Base-by-base conservation (phyloP, 768 basidiomycete genomes). In the Tulasnella sp. region DNA sequence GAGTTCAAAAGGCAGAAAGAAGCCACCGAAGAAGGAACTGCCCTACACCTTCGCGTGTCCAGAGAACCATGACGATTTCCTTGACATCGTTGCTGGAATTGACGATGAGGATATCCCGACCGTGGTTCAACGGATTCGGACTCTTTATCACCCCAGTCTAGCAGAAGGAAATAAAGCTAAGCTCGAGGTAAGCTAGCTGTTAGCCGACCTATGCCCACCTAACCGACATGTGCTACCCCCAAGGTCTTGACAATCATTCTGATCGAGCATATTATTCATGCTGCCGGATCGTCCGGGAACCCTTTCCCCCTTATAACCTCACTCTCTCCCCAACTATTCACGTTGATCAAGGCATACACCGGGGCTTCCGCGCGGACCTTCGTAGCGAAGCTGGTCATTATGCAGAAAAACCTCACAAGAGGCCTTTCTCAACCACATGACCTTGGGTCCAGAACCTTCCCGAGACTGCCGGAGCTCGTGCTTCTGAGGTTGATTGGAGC, bases 21-120 rank as follows among this genome's bases (percentile, higher is more conserved):
- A 81, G 57, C 82, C 82, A 13, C 67, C 74, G 2, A 78, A 75
- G 35, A 88, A 89, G 75, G 94, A 95, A 78, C 87, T 99, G 3
- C 98, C 98, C 0, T 99, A 90, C 83, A 98, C 94, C 1, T 99
- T 98, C 84, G 88, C 93, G 61, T 97, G 95, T 82, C 98, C 98
- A 0, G 84, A 88, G 20, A 90, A 86, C 15, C 96, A 99, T 81
- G 93, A 94, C 70, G 95, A 97, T 78, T 93, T 99, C 80, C 87
- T 97, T n/a, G 89, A 92, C 32, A 91, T 97, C 20, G 83, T 98
- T 2, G 89, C 92, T 26, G 87, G 87, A 55, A 83, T 96, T 23
- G 87, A 89, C 20, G 92, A 94, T 61, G 85, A 89, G 37, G 92
- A 97, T 79, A 83, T 97, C 1, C 89, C 91, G 5, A 90, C 87